Percentiles rank a stretch among this genome's conserved stretches.
Conservation (phyloP, 1,284 basidiomycete species). For the Salmacisia buchloeana region DNA sequence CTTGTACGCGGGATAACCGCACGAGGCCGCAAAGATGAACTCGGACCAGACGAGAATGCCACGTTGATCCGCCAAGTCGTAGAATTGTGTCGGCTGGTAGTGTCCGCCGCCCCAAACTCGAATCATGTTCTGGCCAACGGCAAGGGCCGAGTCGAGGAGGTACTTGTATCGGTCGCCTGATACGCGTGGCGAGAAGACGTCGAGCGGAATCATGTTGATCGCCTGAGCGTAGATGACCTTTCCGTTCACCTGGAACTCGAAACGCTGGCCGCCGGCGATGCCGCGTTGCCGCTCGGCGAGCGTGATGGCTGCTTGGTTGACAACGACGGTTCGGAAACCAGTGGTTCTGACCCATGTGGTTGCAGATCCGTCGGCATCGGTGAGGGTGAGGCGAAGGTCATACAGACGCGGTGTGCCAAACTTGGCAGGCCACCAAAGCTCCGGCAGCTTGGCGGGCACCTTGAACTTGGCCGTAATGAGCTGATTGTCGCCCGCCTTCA, state of each 20-base stretch:
- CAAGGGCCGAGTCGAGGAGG: constrained; percentile 12
- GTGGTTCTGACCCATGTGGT: constrained; percentile 16
- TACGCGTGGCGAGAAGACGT: constrained; percentile 23
- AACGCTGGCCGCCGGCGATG: constrained; percentile 24
- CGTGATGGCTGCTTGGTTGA: constrained; percentile 26
- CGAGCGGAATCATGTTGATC: constrained; percentile 29
- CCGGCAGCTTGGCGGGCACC: constrained; percentile 17
- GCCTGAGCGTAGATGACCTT: constrained; percentile 28
- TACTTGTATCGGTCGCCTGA: neutral
- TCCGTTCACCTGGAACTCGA: constrained; percentile 31
- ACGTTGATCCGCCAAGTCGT: constrained; percentile 61
- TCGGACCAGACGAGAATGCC: constrained; percentile 65
- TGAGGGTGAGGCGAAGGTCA: constrained; percentile 16
- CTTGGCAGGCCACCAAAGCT: constrained; percentile 35
- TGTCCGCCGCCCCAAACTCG: constrained; percentile 39
- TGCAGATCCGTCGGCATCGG: neutral
- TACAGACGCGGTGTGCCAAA: constrained; percentile 29
- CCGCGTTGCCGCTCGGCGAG: constrained; percentile 14
- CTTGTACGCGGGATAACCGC: constrained; percentile 54
- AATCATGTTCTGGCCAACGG: constrained; percentile 28
- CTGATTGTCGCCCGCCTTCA: constrained; percentile 17
- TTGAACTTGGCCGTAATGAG: constrained; percentile 19
- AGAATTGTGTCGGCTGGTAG: constrained; percentile 53
- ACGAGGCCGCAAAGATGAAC: constrained; percentile 61
- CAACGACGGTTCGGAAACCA: constrained; percentile 33